Percentiles rank a stretch among this genome's conserved stretches.
phyloP scores from a whole-genome alignment of 257 asterid genomes.

The Solanum stenotomum region DNA sequence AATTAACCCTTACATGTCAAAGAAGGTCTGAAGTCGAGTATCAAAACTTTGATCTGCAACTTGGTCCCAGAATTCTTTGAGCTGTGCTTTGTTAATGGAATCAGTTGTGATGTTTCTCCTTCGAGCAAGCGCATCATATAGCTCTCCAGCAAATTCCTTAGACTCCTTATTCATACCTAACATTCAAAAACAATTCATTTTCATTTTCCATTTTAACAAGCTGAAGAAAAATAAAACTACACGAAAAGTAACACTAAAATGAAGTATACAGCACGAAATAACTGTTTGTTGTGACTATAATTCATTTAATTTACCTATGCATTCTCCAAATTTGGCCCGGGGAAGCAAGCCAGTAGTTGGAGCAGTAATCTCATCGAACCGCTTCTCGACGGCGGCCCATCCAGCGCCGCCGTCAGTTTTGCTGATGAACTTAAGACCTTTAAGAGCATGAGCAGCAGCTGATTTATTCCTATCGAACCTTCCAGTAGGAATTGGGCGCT shows the following conservation, averaged over 20 bases:
- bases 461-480: slow-evolving; percentile 28
- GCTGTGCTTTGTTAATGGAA: slow-evolving; percentile 44
- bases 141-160: slow-evolving; percentile 65
- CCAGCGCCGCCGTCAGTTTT: slow-evolving; percentile 65
- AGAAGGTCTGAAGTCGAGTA: slow-evolving; percentile 76
- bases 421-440: slow-evolving; percentile 77
- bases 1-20: slow-evolving; percentile 60
- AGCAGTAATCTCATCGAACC: slow-evolving; percentile 50
- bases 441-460: slow-evolving; percentile 65
- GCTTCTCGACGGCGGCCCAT: slow-evolving; percentile 65
- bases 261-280: slow-evolving; percentile 1
- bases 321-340: slow-evolving; percentile 61
- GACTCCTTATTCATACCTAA: slow-evolving; percentile 82
- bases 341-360: slow-evolving; percentile 49
- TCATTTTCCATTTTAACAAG: not conserved
- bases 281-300: not conserved
- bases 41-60: slow-evolving; percentile 78
- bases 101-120: slow-evolving; percentile 50
- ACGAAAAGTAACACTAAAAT: not conserved
- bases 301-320: slow-evolving; percentile 51
- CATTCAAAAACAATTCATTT: not conserved
- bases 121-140: slow-evolving; percentile 65
- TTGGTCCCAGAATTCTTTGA: slow-evolving; percentile 78
- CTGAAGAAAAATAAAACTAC: not conserved
- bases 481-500: not conserved